phyloP scores from a whole-genome alignment of 2,329 filamentous ascomycete species.

The Pezicula neosporulosa region DNA sequence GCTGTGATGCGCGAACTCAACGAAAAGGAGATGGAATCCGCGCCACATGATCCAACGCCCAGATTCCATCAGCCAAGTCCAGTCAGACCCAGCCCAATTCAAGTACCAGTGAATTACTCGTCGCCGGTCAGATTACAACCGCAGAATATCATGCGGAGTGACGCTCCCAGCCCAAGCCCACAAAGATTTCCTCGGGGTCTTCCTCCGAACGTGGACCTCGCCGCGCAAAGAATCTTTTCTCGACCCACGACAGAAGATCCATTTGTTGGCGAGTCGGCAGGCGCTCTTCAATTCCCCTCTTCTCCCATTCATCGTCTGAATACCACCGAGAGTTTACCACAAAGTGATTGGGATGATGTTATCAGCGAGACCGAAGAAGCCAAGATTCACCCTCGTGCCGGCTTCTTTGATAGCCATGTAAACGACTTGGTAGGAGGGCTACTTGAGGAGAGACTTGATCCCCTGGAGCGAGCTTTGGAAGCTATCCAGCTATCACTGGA shows the following conservation, averaged over 20 bases:
- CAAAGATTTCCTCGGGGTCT: constrained; percentile 43
- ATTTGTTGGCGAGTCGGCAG: constrained; percentile 28
- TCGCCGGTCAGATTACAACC: constrained; percentile 52
- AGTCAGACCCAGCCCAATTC: constrained; percentile 33
- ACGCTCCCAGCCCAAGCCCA: constrained; percentile 72
- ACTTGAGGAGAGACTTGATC: constrained; percentile 72
- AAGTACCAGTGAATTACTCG: constrained; percentile 35
- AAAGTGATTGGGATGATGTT: constrained; percentile 90
- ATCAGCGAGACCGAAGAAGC: constrained; percentile 79
- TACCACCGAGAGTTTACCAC: constrained; percentile 58
- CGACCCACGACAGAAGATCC: constrained; percentile 40
- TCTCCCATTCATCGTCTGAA: constrained; percentile 61
- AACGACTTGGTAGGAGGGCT: constrained; percentile 80
- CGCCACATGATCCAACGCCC: constrained; percentile 27
- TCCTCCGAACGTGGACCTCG: constrained; percentile 32
- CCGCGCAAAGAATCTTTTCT: constrained; percentile 41
- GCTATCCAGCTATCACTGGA: constrained; percentile 70
- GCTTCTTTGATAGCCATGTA: constrained; percentile 89
- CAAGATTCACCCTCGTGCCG: constrained; percentile 76
- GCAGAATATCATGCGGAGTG: constrained; percentile 55
- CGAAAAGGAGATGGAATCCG: constrained; percentile 61
- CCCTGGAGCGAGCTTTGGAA: constrained; percentile 75
- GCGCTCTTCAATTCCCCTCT: constrained; percentile 44
- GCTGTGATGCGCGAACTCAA: constrained; percentile 86
- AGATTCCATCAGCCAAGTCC: constrained; percentile 45